Conservation (phyloP, 2,329 filamentous ascomycete genomes). For the Botrytis fabae region DNA sequence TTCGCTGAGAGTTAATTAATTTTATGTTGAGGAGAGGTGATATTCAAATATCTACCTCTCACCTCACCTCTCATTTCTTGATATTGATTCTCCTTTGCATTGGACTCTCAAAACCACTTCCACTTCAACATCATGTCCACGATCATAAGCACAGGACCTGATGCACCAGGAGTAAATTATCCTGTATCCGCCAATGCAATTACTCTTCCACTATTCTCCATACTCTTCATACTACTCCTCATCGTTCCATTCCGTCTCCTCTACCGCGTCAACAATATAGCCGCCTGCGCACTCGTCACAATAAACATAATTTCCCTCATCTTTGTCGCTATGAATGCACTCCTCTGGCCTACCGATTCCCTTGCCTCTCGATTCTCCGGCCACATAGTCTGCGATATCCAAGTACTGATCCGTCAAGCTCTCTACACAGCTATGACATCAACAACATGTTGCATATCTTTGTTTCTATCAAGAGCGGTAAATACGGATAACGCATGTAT, state of each 20-base stretch:
- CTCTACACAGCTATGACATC: conserved; percentile 53
- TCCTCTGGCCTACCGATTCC: conserved; percentile 64
- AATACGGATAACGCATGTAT: conserved; percentile 57
- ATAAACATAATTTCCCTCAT: conserved; percentile 59
- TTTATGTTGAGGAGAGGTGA: background rate
- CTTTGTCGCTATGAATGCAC: conserved; percentile 59
- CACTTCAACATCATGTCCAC: background rate
- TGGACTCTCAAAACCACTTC: background rate
- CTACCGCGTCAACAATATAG: conserved; percentile 59
- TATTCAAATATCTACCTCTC: background rate
- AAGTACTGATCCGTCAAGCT: conserved; percentile 58
- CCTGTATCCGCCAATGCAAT: conserved; percentile 39
- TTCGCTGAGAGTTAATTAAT: background rate
- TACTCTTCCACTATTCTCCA: conserved; percentile 50
- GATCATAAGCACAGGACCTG: conserved; percentile 4
- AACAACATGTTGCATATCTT: conserved; percentile 57
- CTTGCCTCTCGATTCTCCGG: conserved; percentile 57
- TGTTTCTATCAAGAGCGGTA: conserved; percentile 59
- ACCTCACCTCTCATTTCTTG: background rate
- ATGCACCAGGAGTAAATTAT: background rate
- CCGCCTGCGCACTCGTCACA: conserved; percentile 55
- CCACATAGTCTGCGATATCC: conserved; percentile 61
- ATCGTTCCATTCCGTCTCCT: conserved; percentile 62
- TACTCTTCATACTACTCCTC: conserved; percentile 52
- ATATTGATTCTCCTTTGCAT: background rate